These are phyloP conservation scores for Lactifluus hygrophoroides DNA, from an alignment of 768 basidiomycete species.

Conservation along the genomic window DNA sequence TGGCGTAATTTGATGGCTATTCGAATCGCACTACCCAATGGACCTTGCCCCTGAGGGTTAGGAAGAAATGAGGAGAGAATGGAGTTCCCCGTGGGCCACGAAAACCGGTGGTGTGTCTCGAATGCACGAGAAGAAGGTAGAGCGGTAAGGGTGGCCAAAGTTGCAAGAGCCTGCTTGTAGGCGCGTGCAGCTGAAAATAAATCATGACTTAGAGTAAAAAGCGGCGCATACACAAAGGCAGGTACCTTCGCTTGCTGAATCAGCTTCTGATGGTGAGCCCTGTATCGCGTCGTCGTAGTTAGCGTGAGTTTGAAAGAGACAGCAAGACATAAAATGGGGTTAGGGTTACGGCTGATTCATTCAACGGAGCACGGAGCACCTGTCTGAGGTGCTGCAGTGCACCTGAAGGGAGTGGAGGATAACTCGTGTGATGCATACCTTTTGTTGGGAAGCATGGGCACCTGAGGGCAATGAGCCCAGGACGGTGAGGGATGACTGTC, in stretches of 20 bases:
- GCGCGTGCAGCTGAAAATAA: constrained; percentile 52
- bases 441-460: background rate
- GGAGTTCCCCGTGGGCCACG: constrained; percentile 34
- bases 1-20: constrained; percentile 60
- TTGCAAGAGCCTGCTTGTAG: constrained; percentile 65
- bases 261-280: constrained; percentile 1
- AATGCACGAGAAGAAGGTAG: constrained; percentile 48
- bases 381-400: no score
- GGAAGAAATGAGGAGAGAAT: constrained; percentile 62
- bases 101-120: constrained; percentile 37
- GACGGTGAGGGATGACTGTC: constrained; percentile 1
- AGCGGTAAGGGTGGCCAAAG: constrained; percentile 56
- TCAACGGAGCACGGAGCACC: no score
- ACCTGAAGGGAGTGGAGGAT: background rate
- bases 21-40: constrained; percentile 59
- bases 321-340: constrained; percentile 14
- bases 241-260: constrained; percentile 19
- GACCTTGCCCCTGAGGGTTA: constrained; percentile 67
- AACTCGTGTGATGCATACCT: background rate
- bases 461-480: background rate
- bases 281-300: background rate
- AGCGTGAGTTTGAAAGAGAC: background rate
- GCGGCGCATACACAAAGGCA: background rate
- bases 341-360: constrained; percentile 4
- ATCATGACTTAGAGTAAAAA: background rate